Conservation (phyloP, 2,329 filamentous ascomycete species). For the Pseudogymnoascus sp. region DNA sequence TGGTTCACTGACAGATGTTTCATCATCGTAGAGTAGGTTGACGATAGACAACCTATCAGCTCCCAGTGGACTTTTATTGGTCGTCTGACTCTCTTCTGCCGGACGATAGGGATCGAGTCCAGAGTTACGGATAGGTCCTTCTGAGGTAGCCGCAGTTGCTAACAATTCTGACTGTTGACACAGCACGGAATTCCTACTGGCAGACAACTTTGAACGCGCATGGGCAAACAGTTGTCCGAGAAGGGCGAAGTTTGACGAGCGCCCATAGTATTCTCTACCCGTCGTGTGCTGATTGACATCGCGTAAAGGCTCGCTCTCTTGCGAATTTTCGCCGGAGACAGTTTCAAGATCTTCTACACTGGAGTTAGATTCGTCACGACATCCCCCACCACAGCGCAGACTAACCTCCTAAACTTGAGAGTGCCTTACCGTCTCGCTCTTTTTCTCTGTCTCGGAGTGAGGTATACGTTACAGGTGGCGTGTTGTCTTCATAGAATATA, state of each 20-base stretch:
- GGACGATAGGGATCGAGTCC: not conserved
- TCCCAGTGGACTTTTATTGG: not conserved
- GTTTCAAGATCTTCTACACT: not conserved
- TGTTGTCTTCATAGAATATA: not conserved
- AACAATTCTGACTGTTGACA: not conserved
- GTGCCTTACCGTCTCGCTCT: not conserved
- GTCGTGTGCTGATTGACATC: not conserved
- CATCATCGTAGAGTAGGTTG: not conserved
- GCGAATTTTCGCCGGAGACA: not conserved
- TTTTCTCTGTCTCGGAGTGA: not conserved
- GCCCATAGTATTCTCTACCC: not conserved
- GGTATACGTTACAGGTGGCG: not conserved
- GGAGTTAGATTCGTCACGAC: not conserved
- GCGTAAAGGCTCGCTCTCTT: not conserved
- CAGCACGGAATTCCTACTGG: not conserved
- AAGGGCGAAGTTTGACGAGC: not conserved
- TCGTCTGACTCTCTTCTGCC: not conserved
- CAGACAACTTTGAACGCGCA: not conserved
- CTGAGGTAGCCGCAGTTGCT: not conserved
- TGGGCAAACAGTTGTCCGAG: not conserved
- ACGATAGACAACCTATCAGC: not conserved
- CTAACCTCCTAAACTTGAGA: not conserved
- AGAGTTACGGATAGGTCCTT: not conserved
- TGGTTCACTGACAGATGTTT: not conserved
- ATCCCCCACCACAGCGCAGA: not conserved